Base-by-base conservation (phyloP, 257 asterid genomes). In the Linaria vulgaris region DNA sequence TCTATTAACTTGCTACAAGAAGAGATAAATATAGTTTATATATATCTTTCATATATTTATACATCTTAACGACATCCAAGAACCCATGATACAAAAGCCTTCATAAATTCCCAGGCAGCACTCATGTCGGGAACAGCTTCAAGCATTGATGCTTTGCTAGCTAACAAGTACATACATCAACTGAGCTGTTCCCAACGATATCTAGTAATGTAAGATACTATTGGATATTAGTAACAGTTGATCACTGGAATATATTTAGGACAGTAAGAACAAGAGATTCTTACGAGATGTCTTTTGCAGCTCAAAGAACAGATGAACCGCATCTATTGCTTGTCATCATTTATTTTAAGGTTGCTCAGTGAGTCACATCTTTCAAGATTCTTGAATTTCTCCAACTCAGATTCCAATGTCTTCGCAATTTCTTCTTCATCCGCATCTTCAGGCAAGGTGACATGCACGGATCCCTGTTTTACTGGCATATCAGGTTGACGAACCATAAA, bases 371-470 rank as follows among this genome's bases (percentile, higher is more conserved):
- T 67, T 57, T 77, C 78, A 15, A 79, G 78, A 66, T 57, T 72
- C 63, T 70, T 75, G 49, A 72, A 65, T 55, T 75, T 81, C 74
- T 72, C 78, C 23, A 85, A 69, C 75, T 83, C 83, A 13, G 90
- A 77, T 78, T 82, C 90, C 74, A 85, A 47, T 21, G 79, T 76
- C 77, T 73, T 80, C 74, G 85, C 86, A 38, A 88, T 76, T 7
- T 83, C 89, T 46, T 60, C 78, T 56, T 86, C 88, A 1, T 61
- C 76, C 11, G 76, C 87, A 55, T 72, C 79, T 67, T 83, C 83
- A 1, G 92, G 92, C 48, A 83, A 72, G 54, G 87, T 81, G 54
- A 87, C 92, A 34, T 87, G 92, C 62, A 87, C 77, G 0, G 95
- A 87, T 23, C 92, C 89, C 61, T 84, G 91, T 60, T 77, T 82